phyloP scores from a whole-genome alignment of 768 basidiomycete genomes.

The Kwoniella sp. region DNA sequence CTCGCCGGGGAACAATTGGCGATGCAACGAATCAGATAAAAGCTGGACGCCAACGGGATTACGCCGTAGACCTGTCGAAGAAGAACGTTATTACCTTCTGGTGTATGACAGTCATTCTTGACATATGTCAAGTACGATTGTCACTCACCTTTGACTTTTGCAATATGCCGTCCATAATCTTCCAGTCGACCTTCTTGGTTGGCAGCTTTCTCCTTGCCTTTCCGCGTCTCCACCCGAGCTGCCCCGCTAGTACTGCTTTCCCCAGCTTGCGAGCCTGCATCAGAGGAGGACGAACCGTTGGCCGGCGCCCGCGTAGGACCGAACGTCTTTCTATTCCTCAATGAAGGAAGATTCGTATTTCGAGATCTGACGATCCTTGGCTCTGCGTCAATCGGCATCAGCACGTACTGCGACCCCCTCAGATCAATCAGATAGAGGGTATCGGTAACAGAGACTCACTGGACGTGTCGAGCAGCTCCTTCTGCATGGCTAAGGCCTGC shows the following conservation, averaged over 20 bases:
- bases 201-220: conserved; percentile 34
- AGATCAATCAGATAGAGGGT: too few species aligned
- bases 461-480: not conserved
- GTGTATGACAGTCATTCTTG: too few species aligned
- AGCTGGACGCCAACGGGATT: conserved; percentile 94
- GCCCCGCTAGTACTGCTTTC: not conserved
- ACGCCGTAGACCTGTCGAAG: conserved; percentile 55
- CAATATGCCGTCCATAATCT: not conserved
- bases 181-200: conserved; percentile 4
- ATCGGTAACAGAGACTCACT: conserved; percentile 1
- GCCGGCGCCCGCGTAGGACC: not conserved
- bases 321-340: conserved; percentile 8
- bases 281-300: conserved; percentile 4
- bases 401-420: too few species aligned
- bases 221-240: not conserved
- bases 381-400: too few species aligned
- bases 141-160: not conserved
- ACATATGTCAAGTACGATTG: too few species aligned
- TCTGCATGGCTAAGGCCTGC: conserved; percentile 13
- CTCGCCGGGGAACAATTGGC: conserved; percentile 69
- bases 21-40: conserved; percentile 75
- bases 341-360: conserved; percentile 8
- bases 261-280: not conserved
- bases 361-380: not conserved
- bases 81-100: too few species aligned